phyloP scores from a whole-genome alignment of 2,329 filamentous ascomycete species.

The Coccinonectria pachysandricola region DNA sequence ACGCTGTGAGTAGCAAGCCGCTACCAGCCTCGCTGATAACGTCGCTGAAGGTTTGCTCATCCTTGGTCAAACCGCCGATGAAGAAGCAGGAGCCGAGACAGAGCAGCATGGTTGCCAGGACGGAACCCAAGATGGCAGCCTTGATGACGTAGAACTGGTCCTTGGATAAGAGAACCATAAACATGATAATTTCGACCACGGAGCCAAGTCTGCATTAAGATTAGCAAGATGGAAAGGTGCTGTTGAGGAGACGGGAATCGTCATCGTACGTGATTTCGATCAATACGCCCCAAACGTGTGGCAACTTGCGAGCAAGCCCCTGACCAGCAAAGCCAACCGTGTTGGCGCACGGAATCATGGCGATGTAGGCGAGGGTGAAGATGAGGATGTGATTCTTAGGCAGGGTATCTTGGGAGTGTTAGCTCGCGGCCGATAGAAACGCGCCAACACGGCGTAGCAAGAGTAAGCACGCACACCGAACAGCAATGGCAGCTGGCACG shows the following conservation, averaged over 20 bases:
- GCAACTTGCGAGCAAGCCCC: conserved; percentile 69
- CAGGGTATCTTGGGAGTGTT: conserved; percentile 21
- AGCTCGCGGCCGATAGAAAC: too few relatives aligned
- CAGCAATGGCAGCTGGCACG: conserved; percentile 36
- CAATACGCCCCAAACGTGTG: conserved; percentile 59
- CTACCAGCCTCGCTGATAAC: conserved; percentile 71
- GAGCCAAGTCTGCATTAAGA: conserved; percentile 46
- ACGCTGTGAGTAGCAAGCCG: conserved; percentile 67
- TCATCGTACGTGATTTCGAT: conserved; percentile 43
- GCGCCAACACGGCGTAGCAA: background rate
- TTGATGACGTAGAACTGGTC: conserved; percentile 61
- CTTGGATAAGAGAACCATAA: conserved; percentile 59
- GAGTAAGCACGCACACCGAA: conserved; percentile 23
- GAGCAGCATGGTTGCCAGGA: conserved; percentile 70
- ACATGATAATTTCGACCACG: conserved; percentile 72
- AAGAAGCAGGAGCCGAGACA: conserved; percentile 77
- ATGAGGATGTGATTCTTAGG: conserved; percentile 30
- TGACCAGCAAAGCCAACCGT: conserved; percentile 42
- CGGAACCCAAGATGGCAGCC: conserved; percentile 73
- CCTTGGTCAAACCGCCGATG: conserved; percentile 56
- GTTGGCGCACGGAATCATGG: conserved; percentile 42
- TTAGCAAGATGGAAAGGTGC: conserved; percentile 3
- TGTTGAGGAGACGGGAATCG: background rate
- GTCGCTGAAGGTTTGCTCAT: conserved; percentile 62
- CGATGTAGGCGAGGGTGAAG: conserved; percentile 38